Conservation (phyloP, 495 filamentous ascomycete genomes). For the Apodospora peruviana region DNA sequence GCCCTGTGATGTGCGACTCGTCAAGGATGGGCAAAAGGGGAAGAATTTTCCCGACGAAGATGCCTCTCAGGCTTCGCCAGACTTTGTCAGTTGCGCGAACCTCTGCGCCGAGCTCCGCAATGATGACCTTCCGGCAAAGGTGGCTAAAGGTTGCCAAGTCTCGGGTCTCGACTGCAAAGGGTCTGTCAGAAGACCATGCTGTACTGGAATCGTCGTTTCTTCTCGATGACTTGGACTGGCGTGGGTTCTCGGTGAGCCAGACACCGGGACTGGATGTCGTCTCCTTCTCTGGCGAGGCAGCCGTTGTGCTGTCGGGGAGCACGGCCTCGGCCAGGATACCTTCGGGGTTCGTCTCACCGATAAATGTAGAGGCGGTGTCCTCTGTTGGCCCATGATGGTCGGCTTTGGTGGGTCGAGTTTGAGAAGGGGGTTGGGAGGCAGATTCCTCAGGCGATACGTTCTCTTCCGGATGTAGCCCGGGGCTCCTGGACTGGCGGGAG, state of each 20-base stretch:
- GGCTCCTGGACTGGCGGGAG: not conserved
- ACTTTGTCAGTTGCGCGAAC: conserved; percentile 29
- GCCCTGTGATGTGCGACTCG: conserved; percentile 5
- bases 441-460: too few species aligned
- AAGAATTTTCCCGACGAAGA: conserved; percentile 43
- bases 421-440: not conserved
- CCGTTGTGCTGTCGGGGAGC: conserved; percentile 28
- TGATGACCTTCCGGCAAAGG: not conserved
- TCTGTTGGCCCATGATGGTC: not conserved
- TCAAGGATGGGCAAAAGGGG: conserved; percentile 47
- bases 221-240: too few species aligned
- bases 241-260: conserved; percentile 15
- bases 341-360: conserved; percentile 51
- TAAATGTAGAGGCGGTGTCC: conserved; percentile 32
- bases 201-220: not conserved
- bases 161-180: not conserved
- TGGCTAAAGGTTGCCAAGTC: not conserved
- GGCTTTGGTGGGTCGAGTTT: not conserved
- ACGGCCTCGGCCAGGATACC: conserved; percentile 43
- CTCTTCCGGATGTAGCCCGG: not conserved
- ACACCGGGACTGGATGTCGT: conserved; percentile 20
- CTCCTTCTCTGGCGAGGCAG: conserved; percentile 28
- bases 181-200: too few species aligned
- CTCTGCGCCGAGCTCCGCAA: conserved; percentile 12
- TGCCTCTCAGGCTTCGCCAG: conserved; percentile 27